phyloP scores from a whole-genome alignment of 2,329 filamentous ascomycete species.

The Sporothrix brunneoviolacea region DNA sequence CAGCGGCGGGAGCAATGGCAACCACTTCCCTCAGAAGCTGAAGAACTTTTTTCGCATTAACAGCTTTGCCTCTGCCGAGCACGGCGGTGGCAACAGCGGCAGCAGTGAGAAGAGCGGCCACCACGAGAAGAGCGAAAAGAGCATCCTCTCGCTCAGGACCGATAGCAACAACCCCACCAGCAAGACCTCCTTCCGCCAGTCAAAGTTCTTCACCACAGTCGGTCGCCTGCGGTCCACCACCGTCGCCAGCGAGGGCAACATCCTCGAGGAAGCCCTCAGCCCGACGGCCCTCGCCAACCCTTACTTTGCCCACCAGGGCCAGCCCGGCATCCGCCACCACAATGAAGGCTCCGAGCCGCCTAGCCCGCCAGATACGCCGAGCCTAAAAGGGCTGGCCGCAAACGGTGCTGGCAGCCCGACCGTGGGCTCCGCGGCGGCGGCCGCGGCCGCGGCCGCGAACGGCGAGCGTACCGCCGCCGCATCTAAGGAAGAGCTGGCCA shows the following conservation, averaged over 20 bases:
- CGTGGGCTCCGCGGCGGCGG: conserved; percentile 4
- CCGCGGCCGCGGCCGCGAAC: conserved; percentile 41
- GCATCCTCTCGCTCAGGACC: conserved; percentile 5
- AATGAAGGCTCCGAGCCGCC: conserved; percentile 90
- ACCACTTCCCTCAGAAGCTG: conserved; percentile 60
- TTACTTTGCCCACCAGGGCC: conserved; percentile 95
- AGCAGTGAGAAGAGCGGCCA: conserved; percentile 24
- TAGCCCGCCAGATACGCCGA: conserved; percentile 85
- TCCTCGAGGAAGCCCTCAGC: conserved; percentile 79
- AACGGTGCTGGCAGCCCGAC: conserved; percentile 49
- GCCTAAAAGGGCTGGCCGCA: conserved; percentile 64
- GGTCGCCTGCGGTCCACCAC: conserved; percentile 84
- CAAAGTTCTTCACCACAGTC: conserved; percentile 80
- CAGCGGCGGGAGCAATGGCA: conserved; percentile 39
- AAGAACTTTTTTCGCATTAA: conserved; percentile 68
- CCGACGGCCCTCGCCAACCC: conserved; percentile 93
- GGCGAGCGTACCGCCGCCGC: conserved; percentile 65
- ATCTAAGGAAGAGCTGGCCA: conserved; percentile 87
- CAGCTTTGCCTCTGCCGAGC: conserved; percentile 29
- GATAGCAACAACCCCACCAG: conserved; percentile 18
- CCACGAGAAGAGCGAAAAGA: conserved; percentile 3
- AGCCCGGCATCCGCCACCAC: conserved; percentile 86
- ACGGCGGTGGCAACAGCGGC: conserved; percentile 30
- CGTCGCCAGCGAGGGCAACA: conserved; percentile 86
- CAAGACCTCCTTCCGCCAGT: conserved; percentile 71